Evolutionary conservation across 2,329 filamentous ascomycete genomes (phyloP), one percentile per base, ranked within the genome.

Genomic region (Colletotrichum filicis): DNA sequence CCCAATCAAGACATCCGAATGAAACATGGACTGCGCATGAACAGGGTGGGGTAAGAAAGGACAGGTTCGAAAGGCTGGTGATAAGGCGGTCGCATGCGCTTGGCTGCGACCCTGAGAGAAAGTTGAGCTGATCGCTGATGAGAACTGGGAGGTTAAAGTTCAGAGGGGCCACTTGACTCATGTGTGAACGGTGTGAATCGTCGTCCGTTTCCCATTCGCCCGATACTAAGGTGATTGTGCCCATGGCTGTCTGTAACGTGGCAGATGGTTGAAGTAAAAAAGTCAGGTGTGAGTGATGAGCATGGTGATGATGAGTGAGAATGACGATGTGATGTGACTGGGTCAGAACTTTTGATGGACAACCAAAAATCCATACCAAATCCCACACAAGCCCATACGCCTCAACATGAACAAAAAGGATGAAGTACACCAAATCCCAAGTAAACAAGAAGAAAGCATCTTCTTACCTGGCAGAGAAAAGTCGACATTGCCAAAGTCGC

Each of bases 381-480:
- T 30, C 37, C 28, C 42, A 37, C n/a, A 30, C 16, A 16, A 32
- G 24, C 11, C 52, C n/a, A 6, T n/a, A 16, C 22, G 22, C 4
- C n/a, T 19, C 24, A 46, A 49, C 6, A 14, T 55, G 53, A 32
- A 26, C 5, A 35, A 22, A 49, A 58, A 37, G 49, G 7, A 14
- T 9, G 16, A 19, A 11, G 14, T 67, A 42, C 8, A 32, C 26
- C 60, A 22, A 26, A 26, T 67, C 68, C 58, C 65, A 74, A 55
- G 70, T 42, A 60, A 68, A n/a, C 37, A 22, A 9, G 42, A 49
- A 49, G 26, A 56, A 68, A 85, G 14, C 11, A 52, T 49, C 30
- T 14, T 49, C 86, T 83, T 73, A 89, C 87, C 83, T 80, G 84
- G 77, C 73, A 88, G 85, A 70, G 66, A 60, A 61, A 89, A 89